Conservation (phyloP, 805 yeast genomes). For the Monosporozyma servazzii region DNA sequence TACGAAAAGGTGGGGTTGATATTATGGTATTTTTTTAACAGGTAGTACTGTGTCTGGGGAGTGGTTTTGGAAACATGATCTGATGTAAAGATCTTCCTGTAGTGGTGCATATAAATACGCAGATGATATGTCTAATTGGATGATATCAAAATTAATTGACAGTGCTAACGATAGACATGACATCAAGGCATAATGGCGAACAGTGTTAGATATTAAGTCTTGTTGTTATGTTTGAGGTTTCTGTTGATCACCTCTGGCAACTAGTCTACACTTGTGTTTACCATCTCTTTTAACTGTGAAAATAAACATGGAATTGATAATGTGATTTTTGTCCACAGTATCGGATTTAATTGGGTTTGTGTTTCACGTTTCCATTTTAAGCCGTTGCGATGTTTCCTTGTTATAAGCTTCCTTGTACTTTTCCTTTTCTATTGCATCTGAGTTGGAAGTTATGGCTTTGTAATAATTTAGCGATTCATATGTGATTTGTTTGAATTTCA, state of each 20-base stretch:
- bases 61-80: no score
- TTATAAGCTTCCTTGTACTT: constrained; percentile 4
- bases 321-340: not conserved
- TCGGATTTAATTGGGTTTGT: not conserved
- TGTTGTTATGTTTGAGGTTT: constrained; percentile 3
- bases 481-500: not conserved
- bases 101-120: not conserved
- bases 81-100: not conserved
- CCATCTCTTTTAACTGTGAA: constrained; percentile 11
- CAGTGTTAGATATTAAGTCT: constrained; percentile 5
- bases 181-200: constrained; percentile 11
- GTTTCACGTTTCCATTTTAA: constrained; percentile 1
- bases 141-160: constrained; percentile 1
- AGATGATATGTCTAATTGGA: constrained; percentile 7
- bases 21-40: no score
- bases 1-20: no score
- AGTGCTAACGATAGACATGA: constrained; percentile 6
- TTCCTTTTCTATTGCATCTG: no score
- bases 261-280: constrained; percentile 8
- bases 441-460: no score
- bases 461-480: not conserved
- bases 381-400: constrained; percentile 7
- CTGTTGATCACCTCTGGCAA: constrained; percentile 12
- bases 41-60: no score
- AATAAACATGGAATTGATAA: constrained; percentile 9